Percentiles rank a stretch among this genome's conserved stretches.
phyloP scores from a whole-genome alignment of 2,329 filamentous ascomycete species.

The Magnaporthiopsis poae region DNA sequence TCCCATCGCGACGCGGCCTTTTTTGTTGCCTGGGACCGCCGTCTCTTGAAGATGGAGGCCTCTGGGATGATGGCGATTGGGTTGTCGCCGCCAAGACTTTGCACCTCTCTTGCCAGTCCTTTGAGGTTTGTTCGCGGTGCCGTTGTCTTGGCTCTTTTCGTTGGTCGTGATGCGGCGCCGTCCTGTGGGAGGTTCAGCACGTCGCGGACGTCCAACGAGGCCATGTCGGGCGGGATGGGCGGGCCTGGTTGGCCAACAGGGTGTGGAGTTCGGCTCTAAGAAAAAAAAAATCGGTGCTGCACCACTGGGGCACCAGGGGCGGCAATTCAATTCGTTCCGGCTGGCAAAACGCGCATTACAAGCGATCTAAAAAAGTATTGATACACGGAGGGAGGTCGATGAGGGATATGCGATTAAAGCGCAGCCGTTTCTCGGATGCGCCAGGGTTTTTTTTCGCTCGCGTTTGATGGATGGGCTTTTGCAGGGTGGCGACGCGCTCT shows the following conservation, averaged over 20 bases:
- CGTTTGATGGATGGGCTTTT: too few relatives aligned
- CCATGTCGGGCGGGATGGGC: conserved; percentile 38
- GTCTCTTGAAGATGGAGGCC: conserved; percentile 47
- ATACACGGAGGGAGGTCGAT: neutral
- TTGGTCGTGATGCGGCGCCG: conserved; percentile 40
- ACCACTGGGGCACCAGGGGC: too few relatives aligned
- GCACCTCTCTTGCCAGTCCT: conserved; percentile 55
- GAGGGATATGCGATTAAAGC: neutral
- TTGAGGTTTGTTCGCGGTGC: conserved; percentile 47
- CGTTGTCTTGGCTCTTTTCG: conserved; percentile 65
- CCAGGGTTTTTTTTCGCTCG: too few relatives aligned
- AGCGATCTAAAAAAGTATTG: too few relatives aligned
- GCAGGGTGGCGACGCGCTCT: neutral
- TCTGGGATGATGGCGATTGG: conserved; percentile 58
- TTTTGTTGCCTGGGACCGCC: conserved; percentile 37
- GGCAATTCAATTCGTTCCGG: too few relatives aligned
- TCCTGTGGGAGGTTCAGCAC: conserved; percentile 71
- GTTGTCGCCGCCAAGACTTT: conserved; percentile 56
- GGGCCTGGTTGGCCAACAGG: too few relatives aligned
- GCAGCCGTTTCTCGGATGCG: too few relatives aligned
- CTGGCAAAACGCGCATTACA: too few relatives aligned
- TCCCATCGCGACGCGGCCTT: conserved; percentile 56
- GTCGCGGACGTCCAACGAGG: conserved; percentile 74
- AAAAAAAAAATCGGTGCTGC: too few relatives aligned
- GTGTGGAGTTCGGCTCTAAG: too few relatives aligned